Evolutionary conservation across 345 rosid species (phyloP).

Genomic region (Melaleuca quinquenervia): DNA sequence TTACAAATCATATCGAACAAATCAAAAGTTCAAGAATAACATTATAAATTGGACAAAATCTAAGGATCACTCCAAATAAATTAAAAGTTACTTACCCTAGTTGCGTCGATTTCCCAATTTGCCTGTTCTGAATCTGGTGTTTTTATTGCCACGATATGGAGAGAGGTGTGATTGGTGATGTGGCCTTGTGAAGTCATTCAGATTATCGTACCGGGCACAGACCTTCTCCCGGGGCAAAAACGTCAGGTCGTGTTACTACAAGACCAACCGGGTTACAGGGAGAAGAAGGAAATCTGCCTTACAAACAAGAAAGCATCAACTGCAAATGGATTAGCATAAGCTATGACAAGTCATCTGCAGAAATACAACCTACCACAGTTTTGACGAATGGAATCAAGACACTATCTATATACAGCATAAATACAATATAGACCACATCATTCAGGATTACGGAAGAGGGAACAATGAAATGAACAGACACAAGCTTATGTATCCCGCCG

Average conservation of each 20-base stretch:
- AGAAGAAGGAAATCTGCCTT: background rate
- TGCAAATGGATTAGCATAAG: background rate
- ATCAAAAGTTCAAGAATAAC: background rate
- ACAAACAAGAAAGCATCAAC: background rate
- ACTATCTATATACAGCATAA: background rate
- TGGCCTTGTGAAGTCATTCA: no score
- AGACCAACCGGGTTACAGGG: no score
- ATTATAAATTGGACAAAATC: no score
- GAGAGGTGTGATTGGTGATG: no score
- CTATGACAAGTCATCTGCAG: background rate
- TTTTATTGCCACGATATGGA: no score
- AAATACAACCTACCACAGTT: background rate
- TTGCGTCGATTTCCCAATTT: no score
- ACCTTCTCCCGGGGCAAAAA: no score
- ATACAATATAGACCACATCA: background rate
- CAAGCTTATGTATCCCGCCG: background rate
- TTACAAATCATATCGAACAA: background rate
- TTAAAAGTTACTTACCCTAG: no score
- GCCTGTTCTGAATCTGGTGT: no score
- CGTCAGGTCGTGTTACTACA: no score
- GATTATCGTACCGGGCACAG: no score
- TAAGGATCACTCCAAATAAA: background rate
- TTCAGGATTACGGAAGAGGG: background rate
- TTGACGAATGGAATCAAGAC: background rate
- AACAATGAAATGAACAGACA: background rate